Conservation (phyloP, 306 rosid genomes). For the Rubus idaeus region DNA sequence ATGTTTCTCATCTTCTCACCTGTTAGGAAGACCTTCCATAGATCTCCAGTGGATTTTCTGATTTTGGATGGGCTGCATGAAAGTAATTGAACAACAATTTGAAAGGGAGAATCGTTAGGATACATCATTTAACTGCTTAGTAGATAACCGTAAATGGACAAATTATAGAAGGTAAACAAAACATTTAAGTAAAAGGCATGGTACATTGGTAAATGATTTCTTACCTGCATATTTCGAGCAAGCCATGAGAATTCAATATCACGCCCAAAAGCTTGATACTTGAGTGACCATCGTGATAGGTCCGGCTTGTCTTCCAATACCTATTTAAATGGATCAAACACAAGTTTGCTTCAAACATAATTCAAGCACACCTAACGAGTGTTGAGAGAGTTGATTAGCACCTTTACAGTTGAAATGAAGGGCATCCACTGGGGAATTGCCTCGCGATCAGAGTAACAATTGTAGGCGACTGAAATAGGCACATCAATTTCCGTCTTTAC, state of each 20-base stretch:
- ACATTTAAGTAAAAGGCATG: neutral
- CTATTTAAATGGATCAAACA: constrained; percentile 29
- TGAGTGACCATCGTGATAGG: constrained; percentile 87
- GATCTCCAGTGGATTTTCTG: constrained; percentile 98
- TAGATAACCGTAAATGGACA: neutral
- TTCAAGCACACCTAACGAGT: constrained; percentile 10
- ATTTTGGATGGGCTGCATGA: constrained; percentile 83
- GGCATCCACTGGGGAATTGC: constrained; percentile 95
- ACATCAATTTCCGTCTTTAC: constrained; percentile 84
- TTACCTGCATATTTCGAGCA: constrained; percentile 95
- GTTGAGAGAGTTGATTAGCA: constrained; percentile 15
- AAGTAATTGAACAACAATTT: constrained; percentile 25
- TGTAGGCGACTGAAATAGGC: constrained; percentile 72
- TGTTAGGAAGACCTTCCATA: constrained; percentile 92
- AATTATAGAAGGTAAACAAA: neutral
- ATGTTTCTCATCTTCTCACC: constrained; percentile 38
- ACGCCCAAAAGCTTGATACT: constrained; percentile 84
- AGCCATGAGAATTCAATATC: constrained; percentile 88
- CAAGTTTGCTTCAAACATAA: neutral
- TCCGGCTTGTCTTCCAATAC: constrained; percentile 84
- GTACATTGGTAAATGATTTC: constrained; percentile 18
- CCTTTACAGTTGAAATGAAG: constrained; percentile 85
- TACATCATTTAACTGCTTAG: neutral
- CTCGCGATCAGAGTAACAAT: constrained; percentile 87
- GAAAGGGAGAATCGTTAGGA: constrained; percentile 19